These are phyloP conservation scores for Eustoma russellianum DNA, from an alignment of 257 asterid species.

Conservation along the genomic window DNA sequence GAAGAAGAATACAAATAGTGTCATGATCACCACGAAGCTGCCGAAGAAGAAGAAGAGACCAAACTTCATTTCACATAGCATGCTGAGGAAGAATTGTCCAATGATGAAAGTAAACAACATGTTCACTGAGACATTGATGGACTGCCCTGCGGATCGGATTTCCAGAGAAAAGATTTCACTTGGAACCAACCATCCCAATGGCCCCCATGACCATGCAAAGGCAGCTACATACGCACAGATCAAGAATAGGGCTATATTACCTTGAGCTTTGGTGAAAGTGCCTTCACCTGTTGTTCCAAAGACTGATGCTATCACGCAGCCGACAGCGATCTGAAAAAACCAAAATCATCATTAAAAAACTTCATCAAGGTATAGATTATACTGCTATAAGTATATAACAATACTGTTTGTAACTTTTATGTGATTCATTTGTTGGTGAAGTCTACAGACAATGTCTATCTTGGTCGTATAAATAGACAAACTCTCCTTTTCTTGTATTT, in stretches of 20 bases:
- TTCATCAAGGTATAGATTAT: not conserved
- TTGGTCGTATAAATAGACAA: too few relatives aligned
- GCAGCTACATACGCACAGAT: conserved; percentile 49
- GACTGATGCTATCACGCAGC: conserved; percentile 15
- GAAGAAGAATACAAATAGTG: conserved; percentile 25
- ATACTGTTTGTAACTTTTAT: not conserved
- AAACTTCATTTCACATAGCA: conserved; percentile 38
- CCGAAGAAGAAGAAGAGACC: conserved; percentile 45
- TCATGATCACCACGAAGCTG: conserved; percentile 32
- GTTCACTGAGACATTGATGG: conserved; percentile 34
- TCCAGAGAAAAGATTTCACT: conserved; percentile 54
- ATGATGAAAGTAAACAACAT: conserved; percentile 42
- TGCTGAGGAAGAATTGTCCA: conserved; percentile 30
- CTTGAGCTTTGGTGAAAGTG: conserved; percentile 19
- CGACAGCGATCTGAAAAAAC: conserved; percentile 16
- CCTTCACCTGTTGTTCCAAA: conserved; percentile 31
- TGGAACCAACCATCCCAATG: conserved; percentile 60
- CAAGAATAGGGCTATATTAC: conserved; percentile 26
- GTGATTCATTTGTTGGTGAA: too few relatives aligned
- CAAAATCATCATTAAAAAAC: too few relatives aligned
- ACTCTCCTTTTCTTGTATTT: too few relatives aligned
- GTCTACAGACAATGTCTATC: too few relatives aligned
- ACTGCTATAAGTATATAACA: too few relatives aligned
- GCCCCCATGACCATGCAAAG: conserved; percentile 67
- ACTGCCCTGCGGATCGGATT: conserved; percentile 43